phyloP scores from a whole-genome alignment of 2,329 filamentous ascomycete species.

The Colletotrichum godetiae region DNA sequence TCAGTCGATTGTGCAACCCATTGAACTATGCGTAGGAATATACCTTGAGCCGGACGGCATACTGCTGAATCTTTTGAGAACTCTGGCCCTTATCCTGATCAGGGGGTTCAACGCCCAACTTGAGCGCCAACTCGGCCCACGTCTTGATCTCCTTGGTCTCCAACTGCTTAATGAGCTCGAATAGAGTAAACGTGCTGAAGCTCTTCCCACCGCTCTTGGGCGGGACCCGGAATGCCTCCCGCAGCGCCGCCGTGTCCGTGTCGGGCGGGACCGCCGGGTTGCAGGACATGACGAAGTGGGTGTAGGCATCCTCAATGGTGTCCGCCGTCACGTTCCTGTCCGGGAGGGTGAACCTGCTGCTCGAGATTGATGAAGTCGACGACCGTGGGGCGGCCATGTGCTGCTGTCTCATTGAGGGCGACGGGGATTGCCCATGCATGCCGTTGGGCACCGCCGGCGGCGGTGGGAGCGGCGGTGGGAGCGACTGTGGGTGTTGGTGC shows the following conservation, averaged over 20 bases:
- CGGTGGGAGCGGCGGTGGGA: not conserved
- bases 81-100: constrained; percentile 86
- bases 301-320: constrained; percentile 84
- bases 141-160: constrained; percentile 89
- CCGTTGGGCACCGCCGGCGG: not conserved
- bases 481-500: constrained; percentile 3
- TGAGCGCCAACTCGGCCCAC: constrained; percentile 88
- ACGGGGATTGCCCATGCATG: constrained; percentile 25
- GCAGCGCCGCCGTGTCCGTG: constrained; percentile 76
- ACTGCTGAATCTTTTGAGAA: constrained; percentile 93
- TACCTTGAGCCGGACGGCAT: constrained; percentile 91
- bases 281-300: constrained; percentile 88
- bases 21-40: not conserved
- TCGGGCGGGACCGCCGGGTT: constrained; percentile 83
- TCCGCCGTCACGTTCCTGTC: constrained; percentile 74
- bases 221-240: constrained; percentile 80
- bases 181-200: constrained; percentile 83
- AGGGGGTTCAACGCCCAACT: constrained; percentile 88
- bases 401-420: not conserved
- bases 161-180: constrained; percentile 81
- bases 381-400: constrained; percentile 2
- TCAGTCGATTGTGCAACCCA: constrained; percentile 17
- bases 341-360: constrained; percentile 61
- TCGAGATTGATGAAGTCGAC: not conserved
- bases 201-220: constrained; percentile 89